Base-by-base conservation (phyloP, 768 basidiomycete genomes). In the Lentinula aciculospora region DNA sequence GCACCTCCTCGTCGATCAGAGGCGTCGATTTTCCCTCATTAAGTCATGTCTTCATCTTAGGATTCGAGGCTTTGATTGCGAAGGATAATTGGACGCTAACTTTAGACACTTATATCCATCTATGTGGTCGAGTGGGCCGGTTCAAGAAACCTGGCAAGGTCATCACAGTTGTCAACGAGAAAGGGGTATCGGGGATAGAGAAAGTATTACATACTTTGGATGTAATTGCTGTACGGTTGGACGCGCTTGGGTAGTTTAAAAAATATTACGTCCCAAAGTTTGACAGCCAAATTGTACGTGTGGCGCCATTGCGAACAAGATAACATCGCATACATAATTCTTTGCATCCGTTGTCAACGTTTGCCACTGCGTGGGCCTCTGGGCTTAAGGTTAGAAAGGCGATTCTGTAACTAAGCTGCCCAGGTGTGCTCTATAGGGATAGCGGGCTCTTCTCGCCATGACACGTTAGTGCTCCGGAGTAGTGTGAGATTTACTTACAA, bases 41-140 rank as follows among this genome's bases (percentile, higher is more conserved):
- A 63, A 81, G 81, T 47, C 89, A 91, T 66, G 89, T 92, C 19
- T 90, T 92, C 67, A 72, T 90, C 50, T 69, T 87, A 45, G 88
- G 88, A 3, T 71, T 86, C 29, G 44, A 47, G 23, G 19, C 42
- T 8, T 34, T 59, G 27, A 37, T 44, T 42, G 40, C 54, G 2
- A 42, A 56, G 25, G 58, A 55, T 17, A 50, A 53, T 21, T 42
- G 53, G 42, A 54, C 51, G 7, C 71, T 69, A 62, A 69, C 72
- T 10, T 79, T 81, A 37, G 85, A 87, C 62, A 75, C 74, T 39
- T 92, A 92, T 66, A 59, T 84, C 62, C 89, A 92, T 64, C 71
- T 85, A 40, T 83, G 86, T 4, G 89, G 90, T 13, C 82, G 89
- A 12, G 86, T 85, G n/a, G 88, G 89, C 21, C 78, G 89, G 58